These are phyloP conservation scores for Tritrichomonas musculus DNA, from an alignment of 208 protist species.

Conservation along the genomic window DNA sequence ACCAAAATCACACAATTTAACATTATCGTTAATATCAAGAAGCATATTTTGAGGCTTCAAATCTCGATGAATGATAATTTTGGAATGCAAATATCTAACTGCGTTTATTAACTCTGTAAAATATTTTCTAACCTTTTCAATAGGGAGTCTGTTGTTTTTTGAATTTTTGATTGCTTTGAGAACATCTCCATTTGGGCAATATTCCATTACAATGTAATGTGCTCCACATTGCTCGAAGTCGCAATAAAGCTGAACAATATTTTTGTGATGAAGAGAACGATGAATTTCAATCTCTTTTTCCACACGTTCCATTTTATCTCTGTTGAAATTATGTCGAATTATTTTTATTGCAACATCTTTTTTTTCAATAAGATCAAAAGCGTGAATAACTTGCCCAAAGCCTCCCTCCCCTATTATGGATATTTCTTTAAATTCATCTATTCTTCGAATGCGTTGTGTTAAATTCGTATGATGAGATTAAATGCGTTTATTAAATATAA, in stretches of 20 bases:
- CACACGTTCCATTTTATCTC: background rate
- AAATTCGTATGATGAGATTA: too few relatives aligned
- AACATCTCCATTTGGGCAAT: background rate
- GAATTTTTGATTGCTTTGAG: background rate
- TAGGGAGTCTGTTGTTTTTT: background rate
- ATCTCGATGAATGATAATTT: slow-evolving; percentile 1
- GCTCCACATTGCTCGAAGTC: background rate
- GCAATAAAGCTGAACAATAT: background rate
- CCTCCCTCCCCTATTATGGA: background rate
- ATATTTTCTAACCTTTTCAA: background rate
- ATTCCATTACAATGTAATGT: slow-evolving; percentile 7
- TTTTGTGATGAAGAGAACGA: background rate
- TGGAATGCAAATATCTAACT: slow-evolving; percentile 14
- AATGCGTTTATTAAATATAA: too few relatives aligned
- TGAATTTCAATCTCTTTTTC: slow-evolving; percentile 1
- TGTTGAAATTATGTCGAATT: background rate
- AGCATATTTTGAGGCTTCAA: slow-evolving; percentile 16
- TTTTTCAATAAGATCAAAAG: background rate
- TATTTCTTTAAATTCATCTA: too few relatives aligned
- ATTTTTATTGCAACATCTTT: slow-evolving; percentile 4
- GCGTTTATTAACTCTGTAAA: background rate
- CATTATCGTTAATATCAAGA: background rate
- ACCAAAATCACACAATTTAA: slow-evolving; percentile 27
- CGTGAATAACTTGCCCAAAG: background rate
- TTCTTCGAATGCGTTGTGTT: too few relatives aligned